These are phyloP conservation scores for Cinnamomum chago DNA, from an alignment of 164 flowering plant species.

Conservation along the genomic window DNA sequence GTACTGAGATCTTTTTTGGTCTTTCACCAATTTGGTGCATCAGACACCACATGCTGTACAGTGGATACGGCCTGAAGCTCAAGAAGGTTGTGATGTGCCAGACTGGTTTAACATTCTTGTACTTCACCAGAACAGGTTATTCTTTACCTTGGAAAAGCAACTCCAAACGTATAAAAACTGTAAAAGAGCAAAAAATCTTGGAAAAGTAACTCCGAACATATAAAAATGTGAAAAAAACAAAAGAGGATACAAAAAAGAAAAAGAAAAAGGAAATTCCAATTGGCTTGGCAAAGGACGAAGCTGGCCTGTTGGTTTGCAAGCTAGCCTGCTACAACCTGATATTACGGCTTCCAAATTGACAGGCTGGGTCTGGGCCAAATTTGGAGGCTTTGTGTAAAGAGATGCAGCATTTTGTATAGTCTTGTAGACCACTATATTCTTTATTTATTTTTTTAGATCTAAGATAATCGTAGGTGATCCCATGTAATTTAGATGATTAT, in stretches of 20 bases:
- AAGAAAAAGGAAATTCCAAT: no score
- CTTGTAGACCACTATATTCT: no score
- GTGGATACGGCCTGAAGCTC: conserved; percentile 97
- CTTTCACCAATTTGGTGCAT: conserved; percentile 11
- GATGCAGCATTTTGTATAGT: no score
- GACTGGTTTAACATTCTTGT: conserved; percentile 97
- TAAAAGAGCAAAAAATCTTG: background rate
- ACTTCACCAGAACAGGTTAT: conserved; percentile 94
- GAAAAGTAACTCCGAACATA: background rate
- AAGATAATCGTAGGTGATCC: no score
- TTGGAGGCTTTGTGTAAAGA: no score
- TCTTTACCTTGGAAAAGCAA: conserved; percentile 6
- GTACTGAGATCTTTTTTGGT: background rate
- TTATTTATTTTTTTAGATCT: no score
- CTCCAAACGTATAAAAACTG: background rate
- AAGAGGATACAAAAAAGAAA: background rate
- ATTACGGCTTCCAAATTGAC: background rate
- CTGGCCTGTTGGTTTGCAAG: no score
- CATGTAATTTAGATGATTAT: no score
- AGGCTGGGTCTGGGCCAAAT: background rate
- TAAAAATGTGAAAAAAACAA: background rate
- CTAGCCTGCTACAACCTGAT: background rate
- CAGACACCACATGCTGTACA: conserved; percentile 99
- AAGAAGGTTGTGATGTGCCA: conserved; percentile 72
- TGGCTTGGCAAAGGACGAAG: no score